Conservation (phyloP, 768 basidiomycete species). For the Tephrocybe sp. region DNA sequence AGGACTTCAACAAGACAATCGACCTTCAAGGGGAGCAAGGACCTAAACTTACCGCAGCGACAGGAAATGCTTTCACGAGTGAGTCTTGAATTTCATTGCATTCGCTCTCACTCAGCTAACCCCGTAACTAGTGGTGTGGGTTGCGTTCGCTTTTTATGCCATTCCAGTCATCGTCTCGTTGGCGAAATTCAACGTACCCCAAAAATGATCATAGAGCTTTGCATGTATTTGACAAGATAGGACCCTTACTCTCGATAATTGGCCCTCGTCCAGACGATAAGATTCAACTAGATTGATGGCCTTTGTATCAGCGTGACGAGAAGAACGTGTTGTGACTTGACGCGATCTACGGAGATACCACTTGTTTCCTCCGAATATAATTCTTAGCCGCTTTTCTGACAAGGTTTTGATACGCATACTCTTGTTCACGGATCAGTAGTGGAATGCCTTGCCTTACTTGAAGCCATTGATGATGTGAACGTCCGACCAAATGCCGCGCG, state of each 20-base stretch:
- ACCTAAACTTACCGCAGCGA: constrained; percentile 58
- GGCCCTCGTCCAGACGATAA: too few species aligned
- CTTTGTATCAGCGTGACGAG: neutral
- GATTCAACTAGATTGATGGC: too few species aligned
- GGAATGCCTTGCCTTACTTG: too few species aligned
- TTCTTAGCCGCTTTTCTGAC: too few species aligned
- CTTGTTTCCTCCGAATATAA: neutral
- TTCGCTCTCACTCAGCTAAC: neutral
- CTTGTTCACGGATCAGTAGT: neutral
- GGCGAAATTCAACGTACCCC: constrained; percentile 63
- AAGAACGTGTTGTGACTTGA: neutral
- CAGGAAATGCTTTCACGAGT: constrained; percentile 80
- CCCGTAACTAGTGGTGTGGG: constrained; percentile 66
- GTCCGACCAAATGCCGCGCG: neutral
- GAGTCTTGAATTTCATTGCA: constrained; percentile 24
- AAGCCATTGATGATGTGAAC: neutral
- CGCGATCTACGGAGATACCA: neutral
- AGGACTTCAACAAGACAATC: constrained; percentile 74
- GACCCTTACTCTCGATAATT: too few species aligned
- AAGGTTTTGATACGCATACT: too few species aligned
- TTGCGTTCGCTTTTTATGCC: constrained; percentile 73
- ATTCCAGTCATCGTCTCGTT: constrained; percentile 70
- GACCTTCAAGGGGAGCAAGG: constrained; percentile 48
- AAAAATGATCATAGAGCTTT: constrained; percentile 20
- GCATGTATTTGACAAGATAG: too few species aligned